These are phyloP conservation scores for Mycena kentingensis DNA, from an alignment of 768 basidiomycete species.

Conservation along the genomic window DNA sequence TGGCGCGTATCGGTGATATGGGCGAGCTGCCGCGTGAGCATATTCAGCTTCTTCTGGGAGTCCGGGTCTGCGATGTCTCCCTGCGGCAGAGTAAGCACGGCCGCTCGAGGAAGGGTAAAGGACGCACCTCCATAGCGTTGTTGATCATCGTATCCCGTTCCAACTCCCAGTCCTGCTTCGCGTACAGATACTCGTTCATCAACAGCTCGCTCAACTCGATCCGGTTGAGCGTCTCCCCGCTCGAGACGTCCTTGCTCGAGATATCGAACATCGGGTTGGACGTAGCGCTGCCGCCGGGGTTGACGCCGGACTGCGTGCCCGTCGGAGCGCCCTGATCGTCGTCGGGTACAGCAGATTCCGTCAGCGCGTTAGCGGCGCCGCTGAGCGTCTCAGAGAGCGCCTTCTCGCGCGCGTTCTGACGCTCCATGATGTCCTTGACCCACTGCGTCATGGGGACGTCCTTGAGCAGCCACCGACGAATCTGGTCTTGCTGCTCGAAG, in stretches of 20 bases:
- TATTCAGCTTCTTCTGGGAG: constrained; percentile 18
- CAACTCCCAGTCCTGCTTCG: constrained; percentile 32
- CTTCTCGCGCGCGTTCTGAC: constrained; percentile 16
- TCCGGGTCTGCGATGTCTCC: constrained; percentile 2
- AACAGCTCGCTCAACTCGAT: constrained; percentile 30
- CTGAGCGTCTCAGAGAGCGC: not conserved
- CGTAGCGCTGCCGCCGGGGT: not conserved
- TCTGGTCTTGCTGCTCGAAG: constrained; percentile 26
- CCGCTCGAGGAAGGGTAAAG: not conserved
- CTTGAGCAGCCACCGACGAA: constrained; percentile 29
- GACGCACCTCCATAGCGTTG: constrained; percentile 14
- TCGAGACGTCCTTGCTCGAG: not conserved
- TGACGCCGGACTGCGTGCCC: too few relatives aligned
- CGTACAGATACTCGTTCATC: constrained; percentile 31
- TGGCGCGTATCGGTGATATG: constrained; percentile 30
- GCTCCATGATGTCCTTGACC: constrained; percentile 22
- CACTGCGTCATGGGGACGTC: constrained; percentile 25
- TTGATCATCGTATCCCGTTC: constrained; percentile 29
- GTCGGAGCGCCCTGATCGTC: too few relatives aligned
- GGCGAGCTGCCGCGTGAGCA: constrained; percentile 27
- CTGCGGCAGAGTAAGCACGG: too few relatives aligned
- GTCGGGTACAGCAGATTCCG: too few relatives aligned
- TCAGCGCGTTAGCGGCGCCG: too few relatives aligned
- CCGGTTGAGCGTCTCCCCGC: constrained; percentile 23
- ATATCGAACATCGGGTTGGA: constrained; percentile 15